These are phyloP conservation scores for Ophiostoma quercus DNA, from an alignment of 2,329 filamentous ascomycete species.

Conservation along the genomic window DNA sequence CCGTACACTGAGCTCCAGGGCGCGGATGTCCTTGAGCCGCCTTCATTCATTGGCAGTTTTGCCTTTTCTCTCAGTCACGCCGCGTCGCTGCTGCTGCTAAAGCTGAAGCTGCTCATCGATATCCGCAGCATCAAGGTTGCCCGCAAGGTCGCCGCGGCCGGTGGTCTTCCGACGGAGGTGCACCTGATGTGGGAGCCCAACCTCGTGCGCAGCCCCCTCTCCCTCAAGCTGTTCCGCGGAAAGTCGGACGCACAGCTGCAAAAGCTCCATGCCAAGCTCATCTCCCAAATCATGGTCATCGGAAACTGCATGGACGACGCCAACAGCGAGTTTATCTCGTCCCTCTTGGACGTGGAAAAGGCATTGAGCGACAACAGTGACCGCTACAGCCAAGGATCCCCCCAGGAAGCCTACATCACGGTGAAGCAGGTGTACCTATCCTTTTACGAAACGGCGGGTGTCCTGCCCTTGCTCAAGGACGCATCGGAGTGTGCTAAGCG, in stretches of 20 bases:
- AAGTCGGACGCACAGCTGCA: neutral
- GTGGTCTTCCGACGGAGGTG: neutral
- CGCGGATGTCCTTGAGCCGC: neutral
- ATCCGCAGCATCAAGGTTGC: constrained; percentile 26
- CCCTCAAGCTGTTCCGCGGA: neutral
- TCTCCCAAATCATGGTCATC: neutral
- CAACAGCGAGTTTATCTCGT: neutral
- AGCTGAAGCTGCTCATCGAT: constrained; percentile 32
- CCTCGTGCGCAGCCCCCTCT: neutral
- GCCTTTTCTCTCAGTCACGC: constrained; percentile 14
- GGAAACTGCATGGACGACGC: neutral
- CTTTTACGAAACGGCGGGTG: neutral
- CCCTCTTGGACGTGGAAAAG: neutral
- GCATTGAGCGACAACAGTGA: neutral
- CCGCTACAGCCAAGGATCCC: neutral
- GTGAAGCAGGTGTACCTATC: neutral
- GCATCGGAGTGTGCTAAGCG: neutral
- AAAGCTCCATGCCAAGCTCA: neutral
- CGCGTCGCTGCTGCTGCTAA: constrained; percentile 29
- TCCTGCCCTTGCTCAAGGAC: neutral
- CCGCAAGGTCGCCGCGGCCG: neutral
- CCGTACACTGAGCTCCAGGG: neutral
- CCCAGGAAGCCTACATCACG: neutral
- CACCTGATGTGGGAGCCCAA: neutral
- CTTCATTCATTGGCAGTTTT: neutral